Percentiles rank a stretch among this genome's conserved stretches.
phyloP scores from a whole-genome alignment of 805 yeast genomes.

The Cyberlindnera saturnus region DNA sequence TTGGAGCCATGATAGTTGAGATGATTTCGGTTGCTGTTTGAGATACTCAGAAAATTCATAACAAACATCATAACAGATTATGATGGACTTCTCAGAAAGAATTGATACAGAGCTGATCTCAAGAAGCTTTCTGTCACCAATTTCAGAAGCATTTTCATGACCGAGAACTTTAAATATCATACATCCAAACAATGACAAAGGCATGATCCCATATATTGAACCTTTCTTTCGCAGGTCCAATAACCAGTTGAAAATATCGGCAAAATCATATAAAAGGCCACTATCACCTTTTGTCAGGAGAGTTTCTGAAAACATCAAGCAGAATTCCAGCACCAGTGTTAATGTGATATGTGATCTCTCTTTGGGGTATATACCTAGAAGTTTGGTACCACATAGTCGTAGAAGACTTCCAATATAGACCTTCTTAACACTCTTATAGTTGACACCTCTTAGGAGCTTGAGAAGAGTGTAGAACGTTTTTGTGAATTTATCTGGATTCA shows the following conservation, averaged over 20 bases:
- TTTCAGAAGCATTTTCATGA: conserved; percentile 15
- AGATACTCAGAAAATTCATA: background rate
- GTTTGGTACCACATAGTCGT: conserved; percentile 14
- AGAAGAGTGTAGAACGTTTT: conserved; percentile 11
- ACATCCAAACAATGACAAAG: conserved; percentile 27
- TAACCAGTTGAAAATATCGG: conserved; percentile 44
- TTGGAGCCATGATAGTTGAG: conserved; percentile 15
- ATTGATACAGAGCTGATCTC: background rate
- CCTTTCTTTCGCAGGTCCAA: conserved; percentile 32
- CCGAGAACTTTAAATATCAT: conserved; percentile 28
- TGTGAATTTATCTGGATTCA: conserved; percentile 7
- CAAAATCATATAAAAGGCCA: conserved; percentile 34
- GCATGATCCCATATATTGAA: conserved; percentile 33
- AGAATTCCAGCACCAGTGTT: conserved; percentile 27
- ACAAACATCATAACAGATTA: conserved; percentile 3
- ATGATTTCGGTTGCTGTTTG: background rate
- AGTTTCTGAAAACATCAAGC: conserved; percentile 20
- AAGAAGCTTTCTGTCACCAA: background rate
- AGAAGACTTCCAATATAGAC: conserved; percentile 5
- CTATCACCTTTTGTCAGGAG: conserved; percentile 24
- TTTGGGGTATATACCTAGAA: conserved; percentile 23
- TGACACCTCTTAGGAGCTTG: conserved; percentile 2
- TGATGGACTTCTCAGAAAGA: conserved; percentile 10
- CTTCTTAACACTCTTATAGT: conserved; percentile 2
- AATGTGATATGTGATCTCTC: conserved; percentile 38